Base-by-base conservation (phyloP, 768 basidiomycete genomes). In the Panaeolus papilionaceus region DNA sequence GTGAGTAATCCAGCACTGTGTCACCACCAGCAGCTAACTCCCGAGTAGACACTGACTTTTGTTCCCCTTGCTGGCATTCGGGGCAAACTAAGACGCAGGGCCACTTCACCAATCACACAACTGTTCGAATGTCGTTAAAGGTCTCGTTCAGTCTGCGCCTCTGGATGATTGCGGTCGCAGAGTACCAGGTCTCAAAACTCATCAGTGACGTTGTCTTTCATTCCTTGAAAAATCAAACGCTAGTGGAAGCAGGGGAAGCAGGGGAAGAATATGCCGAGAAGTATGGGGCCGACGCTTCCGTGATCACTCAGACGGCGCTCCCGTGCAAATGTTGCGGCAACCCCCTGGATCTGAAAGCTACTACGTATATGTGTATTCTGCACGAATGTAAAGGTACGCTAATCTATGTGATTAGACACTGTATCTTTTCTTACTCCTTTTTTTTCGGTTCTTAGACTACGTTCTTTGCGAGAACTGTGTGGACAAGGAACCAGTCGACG, bases 381-480 rank as follows among this genome's bases (percentile, higher is more conserved):
- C 54, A 58, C 14, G 54, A 58, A n/a, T 58, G 54, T 16, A 58
- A 58, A 23, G 28, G 54, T 58, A 33, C 6, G 54, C 20, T 12
- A 23, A 23, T 49, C 9, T 7, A 9, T 49, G 7, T 49, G n/a
- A 49, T 12, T 12, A 18, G 18, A 44, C 4, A 14, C 2, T 40
- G 9, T 40, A 26, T 9, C 20, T 49, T 20, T 6, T n/a, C 11
- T 49, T 1, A 23, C 20, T 23, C 7, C 20, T 8, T 58, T 5
- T 5, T 4, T 33, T 23, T 9, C 14, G 10, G 33, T 12, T 58
- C 26, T 37, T 58, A 58, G 54, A 58, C 37, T 28, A 33, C 28
- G 33, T 58, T 33, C 6, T 58, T 12, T 58, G 54, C 54, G 54
- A 58, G 16, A 33, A 33, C 14, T 58, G 54, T 33, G 54, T 58